phyloP scores from a whole-genome alignment of 1,139 yeast genomes.

The Insectozyma bohioensis region DNA sequence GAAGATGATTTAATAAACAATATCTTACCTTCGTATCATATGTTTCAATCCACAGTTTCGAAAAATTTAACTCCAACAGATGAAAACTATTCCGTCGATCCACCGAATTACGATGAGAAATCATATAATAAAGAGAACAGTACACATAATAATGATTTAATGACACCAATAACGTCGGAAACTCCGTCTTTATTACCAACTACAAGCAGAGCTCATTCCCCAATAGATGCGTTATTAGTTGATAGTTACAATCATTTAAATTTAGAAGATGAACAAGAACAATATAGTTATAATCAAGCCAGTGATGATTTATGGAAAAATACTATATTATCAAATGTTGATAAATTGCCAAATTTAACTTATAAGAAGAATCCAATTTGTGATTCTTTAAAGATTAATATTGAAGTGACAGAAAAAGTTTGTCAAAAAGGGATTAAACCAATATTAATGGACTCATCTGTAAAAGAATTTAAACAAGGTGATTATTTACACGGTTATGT shows the following conservation, averaged over 20 bases:
- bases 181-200: conserved; percentile 13
- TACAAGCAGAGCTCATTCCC: conserved; percentile 20
- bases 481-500: conserved; percentile 43
- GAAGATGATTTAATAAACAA: conserved; percentile 38
- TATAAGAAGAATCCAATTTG: conserved; percentile 25
- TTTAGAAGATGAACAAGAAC: conserved; percentile 5
- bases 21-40: conserved; percentile 47
- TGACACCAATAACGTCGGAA: conserved; percentile 32
- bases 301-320: conserved; percentile 41
- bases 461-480: conserved; percentile 37
- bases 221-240: conserved; percentile 13
- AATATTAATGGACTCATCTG: conserved; percentile 28
- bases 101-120: conserved; percentile 32
- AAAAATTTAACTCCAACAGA: conserved; percentile 37
- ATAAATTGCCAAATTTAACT: conserved; percentile 37
- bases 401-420: conserved; percentile 40
- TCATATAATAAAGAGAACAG: neutral
- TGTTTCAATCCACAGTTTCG: conserved; percentile 46
- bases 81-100: conserved; percentile 43
- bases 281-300: conserved; percentile 21
- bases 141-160: conserved; percentile 19
- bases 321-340: conserved; percentile 45
- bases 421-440: conserved; percentile 44
- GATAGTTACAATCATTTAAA: conserved; percentile 1
- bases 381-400: conserved; percentile 29